Conservation (phyloP, 768 basidiomycete species). For the Artomyces pyxidatus region DNA sequence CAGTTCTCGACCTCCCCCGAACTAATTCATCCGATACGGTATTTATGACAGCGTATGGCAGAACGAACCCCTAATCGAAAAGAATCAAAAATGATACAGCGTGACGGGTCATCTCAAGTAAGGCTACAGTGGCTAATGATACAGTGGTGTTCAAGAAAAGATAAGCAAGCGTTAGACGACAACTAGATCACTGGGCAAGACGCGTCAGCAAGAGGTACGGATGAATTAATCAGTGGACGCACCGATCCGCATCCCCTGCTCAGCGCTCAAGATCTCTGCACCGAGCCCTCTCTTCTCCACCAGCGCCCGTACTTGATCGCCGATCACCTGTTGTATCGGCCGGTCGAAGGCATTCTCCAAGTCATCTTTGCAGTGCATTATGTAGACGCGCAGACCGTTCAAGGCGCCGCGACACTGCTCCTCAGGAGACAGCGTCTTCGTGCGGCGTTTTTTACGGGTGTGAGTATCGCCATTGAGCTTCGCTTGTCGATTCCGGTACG, state of each 20-base stretch:
- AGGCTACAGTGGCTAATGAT: slow-evolving; percentile 33
- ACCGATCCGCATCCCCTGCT: slow-evolving; percentile 81
- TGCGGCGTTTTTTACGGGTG: slow-evolving; percentile 30
- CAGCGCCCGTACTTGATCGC: slow-evolving; percentile 59
- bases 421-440: slow-evolving; percentile 40
- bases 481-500: slow-evolving; percentile 26
- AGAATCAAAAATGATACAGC: background rate
- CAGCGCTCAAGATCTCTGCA: slow-evolving; percentile 57
- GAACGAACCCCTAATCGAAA: background rate
- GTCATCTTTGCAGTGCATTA: slow-evolving; percentile 85
- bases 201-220: too few relatives aligned
- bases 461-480: slow-evolving; percentile 4
- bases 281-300: slow-evolving; percentile 60
- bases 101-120: slow-evolving; percentile 13
- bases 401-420: slow-evolving; percentile 48
- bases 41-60: background rate
- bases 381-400: slow-evolving; percentile 56
- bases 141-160: slow-evolving; percentile 25
- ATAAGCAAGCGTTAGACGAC: too few relatives aligned
- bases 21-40: background rate
- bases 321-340: slow-evolving; percentile 60
- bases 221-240: too few relatives aligned
- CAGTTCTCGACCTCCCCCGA: background rate
- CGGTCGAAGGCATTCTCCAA: slow-evolving; percentile 38
- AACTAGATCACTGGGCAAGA: too few relatives aligned